phyloP scores from a whole-genome alignment of 179 eudicot genomes.

The Amaranthus tricolor region DNA sequence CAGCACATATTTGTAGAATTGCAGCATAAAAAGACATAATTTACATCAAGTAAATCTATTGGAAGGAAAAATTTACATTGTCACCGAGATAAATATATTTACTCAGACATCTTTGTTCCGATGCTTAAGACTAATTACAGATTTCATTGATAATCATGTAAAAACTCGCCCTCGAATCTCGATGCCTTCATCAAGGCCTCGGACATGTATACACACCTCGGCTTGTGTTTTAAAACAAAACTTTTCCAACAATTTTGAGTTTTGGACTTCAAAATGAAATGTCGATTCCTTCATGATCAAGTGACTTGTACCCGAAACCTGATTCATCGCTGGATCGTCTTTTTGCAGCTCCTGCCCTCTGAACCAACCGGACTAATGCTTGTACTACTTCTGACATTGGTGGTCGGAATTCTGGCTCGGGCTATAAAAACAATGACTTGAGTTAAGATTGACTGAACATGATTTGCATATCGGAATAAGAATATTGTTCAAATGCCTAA shows the following conservation, averaged over 20 bases:
- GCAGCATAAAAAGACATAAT: background rate
- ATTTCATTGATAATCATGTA: conserved; percentile 2
- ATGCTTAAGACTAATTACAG: conserved; percentile 28
- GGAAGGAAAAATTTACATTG: conserved; percentile 23
- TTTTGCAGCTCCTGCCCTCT: conserved; percentile 74
- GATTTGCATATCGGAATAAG: background rate
- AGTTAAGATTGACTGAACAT: background rate
- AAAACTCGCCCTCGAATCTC: conserved; percentile 10
- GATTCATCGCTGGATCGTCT: conserved; percentile 81
- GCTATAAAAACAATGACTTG: conserved; percentile 35
- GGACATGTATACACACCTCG: background rate
- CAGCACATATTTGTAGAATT: no score
- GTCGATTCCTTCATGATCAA: conserved; percentile 71
- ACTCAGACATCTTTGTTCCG: conserved; percentile 18
- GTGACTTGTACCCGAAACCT: conserved; percentile 67
- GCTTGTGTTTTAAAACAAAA: conserved; percentile 22
- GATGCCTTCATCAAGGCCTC: background rate
- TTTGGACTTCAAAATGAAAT: conserved; percentile 32
- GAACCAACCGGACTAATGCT: conserved; percentile 87
- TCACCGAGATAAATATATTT: conserved; percentile 24
- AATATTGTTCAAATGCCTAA: background rate
- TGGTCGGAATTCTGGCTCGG: conserved; percentile 95
- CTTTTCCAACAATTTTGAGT: conserved; percentile 9
- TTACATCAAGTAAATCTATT: conserved; percentile 13
- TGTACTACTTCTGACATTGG: conserved; percentile 99